Evolutionary conservation across 2,329 filamentous ascomycete species (phyloP), one percentile per base, ranked within the genome.

Genomic region (Monosporascus sp.): DNA sequence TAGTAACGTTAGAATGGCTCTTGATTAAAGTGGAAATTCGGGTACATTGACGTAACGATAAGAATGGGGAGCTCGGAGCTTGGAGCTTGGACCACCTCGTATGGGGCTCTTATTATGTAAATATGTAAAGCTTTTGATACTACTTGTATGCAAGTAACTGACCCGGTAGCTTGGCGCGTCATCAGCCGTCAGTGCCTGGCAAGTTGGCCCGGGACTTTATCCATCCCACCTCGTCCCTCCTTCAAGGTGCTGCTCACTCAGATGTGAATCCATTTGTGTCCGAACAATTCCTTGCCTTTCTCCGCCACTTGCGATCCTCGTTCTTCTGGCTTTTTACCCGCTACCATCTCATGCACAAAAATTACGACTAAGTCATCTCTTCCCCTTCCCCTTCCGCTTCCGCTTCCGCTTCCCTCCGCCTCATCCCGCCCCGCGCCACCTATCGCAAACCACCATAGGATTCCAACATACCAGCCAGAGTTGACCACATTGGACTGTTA

Each of bases 171-270:
- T 14, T 43, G 40, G 58, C 47, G 49, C 59, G 59, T 61, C 59
- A 61, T 61, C 55, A 61, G 57, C 59, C 51, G 53, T 61, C 54
- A 59, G 55, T 61, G 59, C 59, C 59, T 61, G 57, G 56, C 48
- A 43, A 16, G 19, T 22, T 19, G 22, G 5, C 9, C 9, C 40
- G 3, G 40, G 8, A 11, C 27, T 31, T 1, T 26, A 5, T 31
- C 27, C 31, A 35, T 35, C 31, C 17, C 40, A 9, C 19, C 37
- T 40, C 17, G 19, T 7, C 40, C 35, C 35, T 22, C 40, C 35
- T 26, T 22, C 24, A 53, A 53, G 31, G 35, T 49, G 51, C 35
- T 51, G 27, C 26, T 50, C 40, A 41, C 37, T 44, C 38, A 3
- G 24, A 37, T 20, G n/a, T 38, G 17, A 35, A 24, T 50, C 48